Evolutionary conservation across 106 monocot genomes (phyloP).

Genomic region (Alisma plantagoaquatica): DNA sequence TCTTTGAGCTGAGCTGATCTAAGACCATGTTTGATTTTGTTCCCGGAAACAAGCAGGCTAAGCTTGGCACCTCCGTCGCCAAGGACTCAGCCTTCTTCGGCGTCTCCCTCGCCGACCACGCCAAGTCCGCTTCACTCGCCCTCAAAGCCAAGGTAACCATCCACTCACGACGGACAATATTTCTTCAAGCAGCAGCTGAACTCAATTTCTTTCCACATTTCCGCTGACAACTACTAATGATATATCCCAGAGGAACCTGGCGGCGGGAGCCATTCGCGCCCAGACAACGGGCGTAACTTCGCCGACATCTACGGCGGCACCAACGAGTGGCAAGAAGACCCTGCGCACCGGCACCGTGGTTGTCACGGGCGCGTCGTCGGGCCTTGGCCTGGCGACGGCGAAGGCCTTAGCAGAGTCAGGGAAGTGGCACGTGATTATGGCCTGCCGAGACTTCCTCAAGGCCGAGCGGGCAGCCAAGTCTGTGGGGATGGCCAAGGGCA

Average conservation of each 20-base stretch:
- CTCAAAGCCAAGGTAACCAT: conserved; percentile 21
- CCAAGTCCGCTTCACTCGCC: conserved; percentile 20
- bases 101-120: conserved; percentile 25
- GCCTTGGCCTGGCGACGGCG: conserved; percentile 85
- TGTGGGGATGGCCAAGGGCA: conserved; percentile 77
- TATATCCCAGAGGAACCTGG: conserved; percentile 31
- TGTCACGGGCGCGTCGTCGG: conserved; percentile 88
- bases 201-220: too few relatives aligned
- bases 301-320: too few relatives aligned
- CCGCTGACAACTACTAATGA: too few relatives aligned
- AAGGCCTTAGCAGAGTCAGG: conserved; percentile 82
- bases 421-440: conserved; percentile 89
- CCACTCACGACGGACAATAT: too few relatives aligned
- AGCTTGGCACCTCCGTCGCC: conserved; percentile 5
- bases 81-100: conserved; percentile 64
- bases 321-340: conserved; percentile 55
- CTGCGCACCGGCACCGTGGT: conserved; percentile 71
- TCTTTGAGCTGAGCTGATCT: conserved; percentile 25
- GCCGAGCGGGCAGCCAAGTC: conserved; percentile 80
- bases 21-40: conserved; percentile 4
- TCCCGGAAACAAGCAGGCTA: neutral
- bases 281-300: too few relatives aligned
- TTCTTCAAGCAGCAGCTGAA: too few relatives aligned
- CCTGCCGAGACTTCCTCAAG: conserved; percentile 96
- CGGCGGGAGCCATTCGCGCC: too few relatives aligned